These are phyloP conservation scores for Solanum lignicaule DNA, from an alignment of 257 asterid species.

Conservation along the genomic window DNA sequence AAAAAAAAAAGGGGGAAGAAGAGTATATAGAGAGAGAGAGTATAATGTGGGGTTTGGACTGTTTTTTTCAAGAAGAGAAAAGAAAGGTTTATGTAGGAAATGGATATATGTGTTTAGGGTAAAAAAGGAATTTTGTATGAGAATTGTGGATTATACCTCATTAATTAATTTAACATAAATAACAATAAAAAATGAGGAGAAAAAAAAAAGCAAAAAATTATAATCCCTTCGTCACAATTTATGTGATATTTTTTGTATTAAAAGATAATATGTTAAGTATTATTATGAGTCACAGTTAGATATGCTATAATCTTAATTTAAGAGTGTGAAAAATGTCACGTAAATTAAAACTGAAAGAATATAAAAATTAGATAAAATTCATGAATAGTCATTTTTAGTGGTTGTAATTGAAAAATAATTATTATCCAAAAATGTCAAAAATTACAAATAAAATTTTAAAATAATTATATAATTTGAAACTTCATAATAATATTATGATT, in stretches of 20 bases:
- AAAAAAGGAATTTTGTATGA: slow-evolving; percentile 24
- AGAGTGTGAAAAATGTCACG: not conserved
- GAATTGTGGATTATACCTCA: slow-evolving; percentile 1
- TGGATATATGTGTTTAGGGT: slow-evolving; percentile 44
- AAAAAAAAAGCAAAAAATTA: not conserved
- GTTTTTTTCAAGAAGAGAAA: slow-evolving; percentile 14
- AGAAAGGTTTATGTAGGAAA: slow-evolving; percentile 39
- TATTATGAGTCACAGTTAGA: too few relatives aligned
- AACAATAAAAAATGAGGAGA: not conserved
- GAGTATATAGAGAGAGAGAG: slow-evolving; percentile 5
- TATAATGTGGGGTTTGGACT: slow-evolving; percentile 18
- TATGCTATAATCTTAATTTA: not conserved
- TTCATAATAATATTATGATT: not conserved
- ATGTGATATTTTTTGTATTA: not conserved
- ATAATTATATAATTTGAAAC: not conserved
- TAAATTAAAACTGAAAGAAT: not conserved
- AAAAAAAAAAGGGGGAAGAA: not conserved
- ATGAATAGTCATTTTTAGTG: not conserved
- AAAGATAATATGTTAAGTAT: too few relatives aligned
- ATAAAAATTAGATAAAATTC: not conserved
- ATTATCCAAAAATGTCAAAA: not conserved
- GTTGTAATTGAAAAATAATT: not conserved
- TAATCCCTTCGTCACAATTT: not conserved
- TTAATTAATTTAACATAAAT: not conserved
- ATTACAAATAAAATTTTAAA: not conserved